A percentile compares a stretch with the other conserved stretches of the same genome.
phyloP scores from a whole-genome alignment of 2,329 filamentous ascomycete species.

The Fusarium liriodendri region DNA sequence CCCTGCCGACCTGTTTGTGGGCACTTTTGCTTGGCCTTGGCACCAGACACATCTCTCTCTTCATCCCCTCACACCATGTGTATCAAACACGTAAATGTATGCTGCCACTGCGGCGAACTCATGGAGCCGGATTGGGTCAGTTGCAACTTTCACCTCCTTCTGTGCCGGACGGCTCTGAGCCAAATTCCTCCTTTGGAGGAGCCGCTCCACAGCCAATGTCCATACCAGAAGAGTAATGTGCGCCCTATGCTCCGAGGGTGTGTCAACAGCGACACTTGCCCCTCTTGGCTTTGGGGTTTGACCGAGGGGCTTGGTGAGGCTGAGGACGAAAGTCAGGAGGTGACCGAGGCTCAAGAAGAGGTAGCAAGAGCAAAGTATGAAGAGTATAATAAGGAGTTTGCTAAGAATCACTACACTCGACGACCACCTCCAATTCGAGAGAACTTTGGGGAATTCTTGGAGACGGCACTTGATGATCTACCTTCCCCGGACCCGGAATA shows the following conservation, averaged over 20 bases:
- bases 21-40: not conserved
- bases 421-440: not conserved
- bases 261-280: constrained; percentile 14
- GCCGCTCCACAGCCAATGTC: not conserved
- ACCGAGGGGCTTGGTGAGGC: not conserved
- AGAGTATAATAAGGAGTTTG: constrained; percentile 18
- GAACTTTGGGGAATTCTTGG: constrained; percentile 7
- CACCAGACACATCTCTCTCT: not conserved
- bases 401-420: constrained; percentile 7
- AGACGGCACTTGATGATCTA: not conserved
- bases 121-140: constrained; percentile 1
- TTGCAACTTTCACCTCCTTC: constrained; percentile 7
- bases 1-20: not conserved
- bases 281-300: constrained; percentile 21
- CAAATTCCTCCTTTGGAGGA: not conserved
- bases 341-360: not conserved
- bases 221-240: not conserved
- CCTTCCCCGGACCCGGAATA: not conserved
- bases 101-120: constrained; percentile 26
- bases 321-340: not conserved
- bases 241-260: constrained; percentile 21
- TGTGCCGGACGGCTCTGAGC: not conserved
- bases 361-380: constrained; percentile 11
- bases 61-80: constrained; percentile 6
- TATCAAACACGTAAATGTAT: constrained; percentile 1